Conservation (phyloP, 1,284 basidiomycete genomes). For the Rhodofomes roseus region DNA sequence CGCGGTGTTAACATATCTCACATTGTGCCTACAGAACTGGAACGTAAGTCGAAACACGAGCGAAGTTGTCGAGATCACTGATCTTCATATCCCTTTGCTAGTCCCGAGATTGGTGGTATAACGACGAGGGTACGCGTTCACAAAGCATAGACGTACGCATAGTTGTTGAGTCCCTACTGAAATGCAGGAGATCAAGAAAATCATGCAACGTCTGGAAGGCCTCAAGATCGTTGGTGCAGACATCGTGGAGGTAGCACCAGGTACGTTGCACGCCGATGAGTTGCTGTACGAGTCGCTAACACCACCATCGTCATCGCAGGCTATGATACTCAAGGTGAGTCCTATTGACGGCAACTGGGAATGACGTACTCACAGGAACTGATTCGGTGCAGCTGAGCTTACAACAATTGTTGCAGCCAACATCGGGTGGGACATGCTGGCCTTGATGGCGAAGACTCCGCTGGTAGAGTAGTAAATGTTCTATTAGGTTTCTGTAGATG, state of each 20-base stretch:
- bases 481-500: too few relatives aligned
- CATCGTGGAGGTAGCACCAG: slow-evolving; percentile 37
- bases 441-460: slow-evolving; percentile 31
- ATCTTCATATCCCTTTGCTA: not conserved
- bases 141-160: not conserved
- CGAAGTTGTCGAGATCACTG: not conserved
- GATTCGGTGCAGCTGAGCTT: slow-evolving; percentile 24
- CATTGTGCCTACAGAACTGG: slow-evolving; percentile 27
- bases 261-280: slow-evolving; percentile 11
- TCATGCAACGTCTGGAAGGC: slow-evolving; percentile 34
- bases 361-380: not conserved
- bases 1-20: not conserved
- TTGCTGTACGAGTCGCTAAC: not conserved
- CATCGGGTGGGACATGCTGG: slow-evolving; percentile 31
- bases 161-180: not conserved
- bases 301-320: slow-evolving; percentile 7
- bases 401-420: slow-evolving; percentile 33
- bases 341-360: not conserved
- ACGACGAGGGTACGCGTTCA: slow-evolving; percentile 28
- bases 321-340: slow-evolving; percentile 29
- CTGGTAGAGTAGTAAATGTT: slow-evolving; percentile 16
- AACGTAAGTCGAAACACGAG: slow-evolving; percentile 23
- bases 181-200: slow-evolving; percentile 34
- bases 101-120: slow-evolving; percentile 36
- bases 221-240: slow-evolving; percentile 39